Evolutionary conservation across 495 filamentous ascomycete genomes (phyloP), one percentile per base, ranked within the genome.

Genomic region (Aspergillus wentii): DNA sequence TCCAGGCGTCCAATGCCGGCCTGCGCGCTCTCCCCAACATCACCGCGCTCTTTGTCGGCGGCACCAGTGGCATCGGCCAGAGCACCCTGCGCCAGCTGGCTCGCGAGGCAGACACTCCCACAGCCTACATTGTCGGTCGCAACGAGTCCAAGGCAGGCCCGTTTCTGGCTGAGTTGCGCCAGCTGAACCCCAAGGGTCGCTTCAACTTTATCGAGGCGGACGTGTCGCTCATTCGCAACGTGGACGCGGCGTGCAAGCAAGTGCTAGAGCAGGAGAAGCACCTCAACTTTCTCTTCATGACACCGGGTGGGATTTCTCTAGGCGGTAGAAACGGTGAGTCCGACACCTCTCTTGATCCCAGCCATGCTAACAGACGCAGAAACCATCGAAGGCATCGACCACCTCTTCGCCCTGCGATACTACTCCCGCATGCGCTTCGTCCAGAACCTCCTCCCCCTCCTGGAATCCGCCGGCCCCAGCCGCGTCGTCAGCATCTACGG

Each of bases 271-370:
- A 65, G 13, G 77, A 81, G 38, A 50, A 47, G 23, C 54, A 52
- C 11, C 49, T 84, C 36, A 77, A 85, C 46, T 50, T 82, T 5
- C 61, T 84, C 0, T 76, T 83, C 50, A 55, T 56, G 37, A 49
- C 44, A 8, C 41, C 39, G 5, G 55, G 52, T 1, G 43, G 37
- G 0, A 40, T 40, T 31, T 43, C 39, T n/a, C 30, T 58, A 26
- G 25, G 41, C 10, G 31, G 38, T 8, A 21, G 33, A 18, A 39
- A 30, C 25, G 33, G 40, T 38, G n/a, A n/a, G n/a, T n/a, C n/a
- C n/a, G n/a, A n/a, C n/a, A n/a, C n/a, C n/a, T n/a, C n/a, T n/a
- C n/a, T n/a, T n/a, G n/a, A n/a, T n/a, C n/a, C n/a, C n/a, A n/a
- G n/a, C n/a, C n/a, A 19, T 16, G 26, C 17, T 15, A 19, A 36